These are phyloP conservation scores for Coniochaeta ligniaria DNA, from an alignment of 2,329 filamentous ascomycete species.

Conservation along the genomic window DNA sequence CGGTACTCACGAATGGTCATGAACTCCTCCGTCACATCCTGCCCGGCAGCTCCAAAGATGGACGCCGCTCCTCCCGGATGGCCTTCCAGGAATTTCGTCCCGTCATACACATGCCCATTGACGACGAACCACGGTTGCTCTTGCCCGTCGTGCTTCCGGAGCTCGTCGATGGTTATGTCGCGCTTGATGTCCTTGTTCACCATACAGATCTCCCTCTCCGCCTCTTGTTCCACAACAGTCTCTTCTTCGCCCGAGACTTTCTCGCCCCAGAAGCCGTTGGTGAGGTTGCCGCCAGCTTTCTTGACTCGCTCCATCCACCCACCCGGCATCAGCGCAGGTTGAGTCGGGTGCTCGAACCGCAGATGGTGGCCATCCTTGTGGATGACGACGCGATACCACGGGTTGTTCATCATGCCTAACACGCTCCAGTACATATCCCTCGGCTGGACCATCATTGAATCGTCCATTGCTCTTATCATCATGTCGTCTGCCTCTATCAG, in stretches of 20 bases:
- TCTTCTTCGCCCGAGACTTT: conserved; percentile 45
- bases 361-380: conserved; percentile 57
- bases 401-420: conserved; percentile 96
- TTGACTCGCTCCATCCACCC: conserved; percentile 95
- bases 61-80: conserved; percentile 84
- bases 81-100: conserved; percentile 68
- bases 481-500: conserved; percentile 63
- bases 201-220: conserved; percentile 66
- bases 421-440: conserved; percentile 96
- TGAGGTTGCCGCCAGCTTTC: conserved; percentile 69
- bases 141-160: conserved; percentile 59
- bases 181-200: conserved; percentile 59
- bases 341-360: conserved; percentile 82
- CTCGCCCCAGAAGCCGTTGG: conserved; percentile 83
- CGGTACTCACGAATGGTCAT: conserved; percentile 75
- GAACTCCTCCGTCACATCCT: conserved; percentile 83
- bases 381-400: conserved; percentile 81
- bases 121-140: conserved; percentile 77
- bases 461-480: conserved; percentile 82
- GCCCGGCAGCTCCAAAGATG: conserved; percentile 73
- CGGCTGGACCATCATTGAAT: conserved; percentile 78
- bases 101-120: conserved; percentile 83
- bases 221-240: conserved; percentile 34
- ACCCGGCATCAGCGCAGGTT: conserved; percentile 66
- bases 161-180: conserved; percentile 61